A percentile compares a stretch with the other conserved stretches of the same genome.
Evolutionary conservation across 148 eudicot species (phyloP).

Genomic region (Rhododendron kiyosumense): DNA sequence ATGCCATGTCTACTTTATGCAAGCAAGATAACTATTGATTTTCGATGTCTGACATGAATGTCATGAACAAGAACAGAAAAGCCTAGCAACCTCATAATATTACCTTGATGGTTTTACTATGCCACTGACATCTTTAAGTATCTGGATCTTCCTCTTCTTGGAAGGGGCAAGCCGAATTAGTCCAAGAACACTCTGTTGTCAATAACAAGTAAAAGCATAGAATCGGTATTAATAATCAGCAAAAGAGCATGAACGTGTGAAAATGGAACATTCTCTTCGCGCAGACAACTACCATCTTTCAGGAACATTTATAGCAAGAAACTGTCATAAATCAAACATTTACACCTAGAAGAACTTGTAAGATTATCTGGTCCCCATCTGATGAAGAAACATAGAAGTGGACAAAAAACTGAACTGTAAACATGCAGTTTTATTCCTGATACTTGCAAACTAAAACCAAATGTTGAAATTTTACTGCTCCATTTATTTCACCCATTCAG

Average conservation of each 20-base stretch:
- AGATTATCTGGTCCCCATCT: neutral
- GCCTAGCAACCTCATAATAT: neutral
- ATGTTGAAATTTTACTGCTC: too few species aligned
- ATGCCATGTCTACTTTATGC: neutral
- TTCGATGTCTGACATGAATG: neutral
- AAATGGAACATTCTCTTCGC: neutral
- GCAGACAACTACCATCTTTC: neutral
- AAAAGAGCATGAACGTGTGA: neutral
- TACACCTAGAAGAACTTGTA: neutral
- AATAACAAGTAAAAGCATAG: neutral
- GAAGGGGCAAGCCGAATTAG: conserved; percentile 27
- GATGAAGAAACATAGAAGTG: neutral
- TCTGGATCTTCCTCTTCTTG: conserved; percentile 27
- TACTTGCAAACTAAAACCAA: neutral
- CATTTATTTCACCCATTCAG: neutral
- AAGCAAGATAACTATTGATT: neutral
- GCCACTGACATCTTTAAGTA: conserved; percentile 32
- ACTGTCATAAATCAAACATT: neutral
- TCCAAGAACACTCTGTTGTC: conserved; percentile 29
- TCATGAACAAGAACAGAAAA: neutral
- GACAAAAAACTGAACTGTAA: neutral
- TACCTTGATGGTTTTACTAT: conserved; percentile 40
- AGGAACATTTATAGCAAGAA: neutral
- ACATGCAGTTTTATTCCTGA: neutral
- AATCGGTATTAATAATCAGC: neutral